Evolutionary conservation across 768 basidiomycete genomes (phyloP), one percentile per base, ranked within the genome.

Genomic region (Boletus rubropictus): DNA sequence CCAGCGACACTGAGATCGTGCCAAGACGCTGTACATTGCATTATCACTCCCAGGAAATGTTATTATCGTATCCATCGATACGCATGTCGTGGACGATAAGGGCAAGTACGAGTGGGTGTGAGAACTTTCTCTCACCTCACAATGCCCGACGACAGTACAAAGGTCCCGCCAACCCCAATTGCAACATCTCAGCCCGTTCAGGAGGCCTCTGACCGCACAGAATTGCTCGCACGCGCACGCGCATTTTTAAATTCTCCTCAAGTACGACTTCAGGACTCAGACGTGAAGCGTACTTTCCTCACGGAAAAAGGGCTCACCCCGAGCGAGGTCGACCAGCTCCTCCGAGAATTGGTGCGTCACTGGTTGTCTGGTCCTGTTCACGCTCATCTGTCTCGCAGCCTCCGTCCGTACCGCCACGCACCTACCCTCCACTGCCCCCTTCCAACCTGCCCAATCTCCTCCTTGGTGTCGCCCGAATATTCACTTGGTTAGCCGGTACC

Each of bases 1-100:
- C 94, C 94, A 37, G 78, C 80, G 38, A 75, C 76, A 56, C 86
- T 89, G 11, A 89, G 67, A 4, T 90, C 93, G 65, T 94, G 92
- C 80, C 87, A 98, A n/a, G 86, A 68, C 0, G 86, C 82, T 75
- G 55, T 86, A 82, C 50, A 79, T 75, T n/a, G n/a, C n/a, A n/a
- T n/a, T n/a, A n/a, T n/a, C n/a, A n/a, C n/a, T n/a, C n/a, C n/a
- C n/a, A n/a, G n/a, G n/a, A n/a, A n/a, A n/a, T n/a, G n/a, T n/a
- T n/a, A n/a, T n/a, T n/a, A n/a, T n/a, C n/a, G n/a, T n/a, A n/a
- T n/a, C n/a, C n/a, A n/a, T n/a, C n/a, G n/a, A n/a, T 42, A 28
- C 27, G 12, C 14, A 21, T 27, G 15, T 42, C 15, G 15, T 15
- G 21, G 5, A 12, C 29, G 15, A 32, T 22, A 32, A 42, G 31